Percentiles rank a stretch among this genome's conserved stretches.
Evolutionary conservation across 2,329 filamentous ascomycete genomes (phyloP).

Genomic region (Pseudocercospora pini-densiflorae): DNA sequence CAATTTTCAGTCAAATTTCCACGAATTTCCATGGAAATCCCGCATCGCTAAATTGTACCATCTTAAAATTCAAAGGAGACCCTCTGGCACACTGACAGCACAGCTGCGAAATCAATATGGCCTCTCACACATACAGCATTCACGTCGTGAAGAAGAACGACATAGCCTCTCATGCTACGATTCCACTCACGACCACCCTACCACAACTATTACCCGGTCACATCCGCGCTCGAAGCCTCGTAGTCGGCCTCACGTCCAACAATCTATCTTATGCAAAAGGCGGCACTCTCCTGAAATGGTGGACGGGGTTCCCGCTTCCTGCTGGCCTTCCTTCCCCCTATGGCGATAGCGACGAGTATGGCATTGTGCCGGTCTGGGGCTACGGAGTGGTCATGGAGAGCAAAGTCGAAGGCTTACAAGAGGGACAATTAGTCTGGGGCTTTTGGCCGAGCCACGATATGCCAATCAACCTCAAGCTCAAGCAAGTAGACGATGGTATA

Average conservation of each 20-base stretch:
- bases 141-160: constrained; percentile 27
- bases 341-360: constrained; percentile 48
- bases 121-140: constrained; percentile 13
- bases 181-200: constrained; percentile 9
- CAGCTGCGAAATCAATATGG: not conserved
- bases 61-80: no score
- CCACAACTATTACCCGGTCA: constrained; percentile 12
- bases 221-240: constrained; percentile 18
- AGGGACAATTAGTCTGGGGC: constrained; percentile 47
- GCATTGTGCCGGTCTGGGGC: constrained; percentile 56
- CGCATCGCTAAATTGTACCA: no score
- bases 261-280: constrained; percentile 35
- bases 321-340: constrained; percentile 41
- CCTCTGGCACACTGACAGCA: not conserved
- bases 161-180: constrained; percentile 17
- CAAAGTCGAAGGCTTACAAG: constrained; percentile 41
- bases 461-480: constrained; percentile 45
- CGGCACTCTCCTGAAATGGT: constrained; percentile 42
- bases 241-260: constrained; percentile 28
- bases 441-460: constrained; percentile 51
- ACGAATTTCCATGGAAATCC: no score
- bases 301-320: constrained; percentile 53
- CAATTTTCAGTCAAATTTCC: no score
- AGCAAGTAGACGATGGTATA: constrained; percentile 12
- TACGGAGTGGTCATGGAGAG: constrained; percentile 50